Conservation (phyloP, 192 early-diverging fungal species). For the Dissophora ornata region DNA sequence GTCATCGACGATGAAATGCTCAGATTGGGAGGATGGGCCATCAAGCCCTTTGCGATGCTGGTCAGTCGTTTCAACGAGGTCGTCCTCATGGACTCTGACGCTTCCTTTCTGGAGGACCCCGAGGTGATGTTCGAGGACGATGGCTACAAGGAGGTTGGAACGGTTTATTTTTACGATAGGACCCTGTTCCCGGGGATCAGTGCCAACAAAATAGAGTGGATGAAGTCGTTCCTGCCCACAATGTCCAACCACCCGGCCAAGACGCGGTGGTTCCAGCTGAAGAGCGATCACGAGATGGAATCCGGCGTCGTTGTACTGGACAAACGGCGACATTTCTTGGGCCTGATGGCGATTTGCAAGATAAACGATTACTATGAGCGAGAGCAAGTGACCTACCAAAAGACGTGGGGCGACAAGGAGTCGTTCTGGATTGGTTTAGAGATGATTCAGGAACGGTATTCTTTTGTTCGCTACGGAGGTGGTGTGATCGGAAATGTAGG, state of each 20-base stretch:
- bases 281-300: slow-evolving; percentile 69
- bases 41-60: slow-evolving; percentile 75
- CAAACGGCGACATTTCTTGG: slow-evolving; percentile 62
- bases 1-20: slow-evolving; percentile 55
- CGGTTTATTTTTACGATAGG: slow-evolving; percentile 73
- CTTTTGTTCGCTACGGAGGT: slow-evolving; percentile 59
- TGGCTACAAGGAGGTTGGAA: slow-evolving; percentile 57
- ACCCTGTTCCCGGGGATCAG: slow-evolving; percentile 54
- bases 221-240: slow-evolving; percentile 61
- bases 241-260: slow-evolving; percentile 55
- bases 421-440: slow-evolving; percentile 75
- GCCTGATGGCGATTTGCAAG: slow-evolving; percentile 66
- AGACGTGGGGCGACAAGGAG: slow-evolving; percentile 73
- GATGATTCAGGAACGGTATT: slow-evolving; percentile 65
- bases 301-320: slow-evolving; percentile 70
- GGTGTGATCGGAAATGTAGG: slow-evolving; percentile 64
- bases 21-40: slow-evolving; percentile 64
- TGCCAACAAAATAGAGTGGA: slow-evolving; percentile 54
- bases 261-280: slow-evolving; percentile 53
- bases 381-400: slow-evolving; percentile 57
- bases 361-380: slow-evolving; percentile 62
- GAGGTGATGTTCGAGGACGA: slow-evolving; percentile 62
- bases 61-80: slow-evolving; percentile 67
- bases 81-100: slow-evolving; percentile 79
- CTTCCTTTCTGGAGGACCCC: slow-evolving; percentile 68